Evolutionary conservation across 1,284 basidiomycete species (phyloP).

Genomic region (Leccinum angustisporum): DNA sequence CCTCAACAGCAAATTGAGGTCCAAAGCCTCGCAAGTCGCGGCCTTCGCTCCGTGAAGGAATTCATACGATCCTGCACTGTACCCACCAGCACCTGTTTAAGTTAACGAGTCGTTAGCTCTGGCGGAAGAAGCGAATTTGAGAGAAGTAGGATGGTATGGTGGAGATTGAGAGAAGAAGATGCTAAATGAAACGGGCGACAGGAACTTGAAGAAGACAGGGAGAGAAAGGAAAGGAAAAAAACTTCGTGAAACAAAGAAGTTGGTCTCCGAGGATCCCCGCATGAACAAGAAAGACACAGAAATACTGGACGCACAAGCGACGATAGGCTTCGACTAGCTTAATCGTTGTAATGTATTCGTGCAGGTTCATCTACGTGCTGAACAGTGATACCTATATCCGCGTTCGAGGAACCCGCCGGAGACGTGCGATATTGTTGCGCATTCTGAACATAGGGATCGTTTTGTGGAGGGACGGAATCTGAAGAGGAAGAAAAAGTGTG

Average conservation of each 20-base stretch:
- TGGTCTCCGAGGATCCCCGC: background rate
- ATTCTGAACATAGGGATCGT: conserved; percentile 5
- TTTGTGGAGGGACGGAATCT: conserved; percentile 1
- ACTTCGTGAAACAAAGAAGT: background rate
- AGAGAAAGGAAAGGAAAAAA: background rate
- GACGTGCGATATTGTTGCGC: conserved; percentile 9
- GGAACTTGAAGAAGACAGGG: background rate
- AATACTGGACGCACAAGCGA: conserved; percentile 26
- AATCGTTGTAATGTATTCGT: conserved; percentile 17
- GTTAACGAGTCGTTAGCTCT: conserved; percentile 15
- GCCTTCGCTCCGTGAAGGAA: conserved; percentile 19
- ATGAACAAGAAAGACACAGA: background rate
- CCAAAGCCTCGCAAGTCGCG: background rate
- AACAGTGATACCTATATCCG: conserved; percentile 16
- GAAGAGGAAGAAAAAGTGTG: conserved; percentile 10
- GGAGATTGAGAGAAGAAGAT: background rate
- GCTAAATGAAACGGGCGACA: background rate
- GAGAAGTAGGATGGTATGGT: background rate
- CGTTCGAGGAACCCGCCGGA: conserved; percentile 2
- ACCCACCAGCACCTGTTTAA: conserved; percentile 16
- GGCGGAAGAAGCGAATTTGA: background rate
- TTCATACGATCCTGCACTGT: conserved; percentile 24
- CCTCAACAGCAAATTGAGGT: background rate
- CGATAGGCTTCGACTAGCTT: conserved; percentile 19
- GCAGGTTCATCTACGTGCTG: conserved; percentile 15